Conservation (phyloP, 352 stramenopile species). For the Pythium brassicae region DNA sequence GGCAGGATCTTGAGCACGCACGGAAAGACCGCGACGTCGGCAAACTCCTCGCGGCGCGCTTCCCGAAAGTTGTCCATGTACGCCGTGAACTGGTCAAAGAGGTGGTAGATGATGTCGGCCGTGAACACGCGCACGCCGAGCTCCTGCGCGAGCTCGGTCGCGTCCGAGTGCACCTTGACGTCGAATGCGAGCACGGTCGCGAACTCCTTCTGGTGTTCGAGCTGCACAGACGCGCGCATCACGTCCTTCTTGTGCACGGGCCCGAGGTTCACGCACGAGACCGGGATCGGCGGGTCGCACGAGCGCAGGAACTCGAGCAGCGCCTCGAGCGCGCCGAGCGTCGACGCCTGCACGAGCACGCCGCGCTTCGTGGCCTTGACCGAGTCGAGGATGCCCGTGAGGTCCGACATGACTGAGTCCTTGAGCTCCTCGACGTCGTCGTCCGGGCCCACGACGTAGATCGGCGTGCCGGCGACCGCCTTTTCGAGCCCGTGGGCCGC, state of each 20-base stretch:
- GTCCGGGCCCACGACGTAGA: slow-evolving; percentile 95
- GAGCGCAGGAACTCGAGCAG: slow-evolving; percentile 97
- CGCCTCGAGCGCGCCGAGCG: slow-evolving; percentile 97
- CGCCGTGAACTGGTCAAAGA: slow-evolving; percentile 98
- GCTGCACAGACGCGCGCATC: slow-evolving; percentile 97
- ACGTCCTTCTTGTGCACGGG: slow-evolving; percentile 99
- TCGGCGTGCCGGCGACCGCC: slow-evolving; percentile 96
- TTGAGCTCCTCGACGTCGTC: slow-evolving; percentile 99
- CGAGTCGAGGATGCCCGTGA: slow-evolving; percentile 93
- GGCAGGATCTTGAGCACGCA: slow-evolving; percentile 97
- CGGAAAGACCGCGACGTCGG: slow-evolving; percentile 91
- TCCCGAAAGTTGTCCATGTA: slow-evolving; percentile 96
- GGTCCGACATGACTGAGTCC: slow-evolving; percentile 95
- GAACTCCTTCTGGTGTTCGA: slow-evolving; percentile 97
- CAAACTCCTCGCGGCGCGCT: slow-evolving; percentile 89
- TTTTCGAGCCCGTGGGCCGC: slow-evolving; percentile 96
- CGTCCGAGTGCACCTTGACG: slow-evolving; percentile 95
- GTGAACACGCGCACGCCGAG: slow-evolving; percentile 98
- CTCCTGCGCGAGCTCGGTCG: slow-evolving; percentile 86
- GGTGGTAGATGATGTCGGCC: slow-evolving; percentile 99
- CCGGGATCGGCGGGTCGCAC: slow-evolving; percentile 92
- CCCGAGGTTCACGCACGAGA: slow-evolving; percentile 96
- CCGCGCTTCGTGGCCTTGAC: slow-evolving; percentile 95
- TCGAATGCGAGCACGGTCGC: slow-evolving; percentile 99
- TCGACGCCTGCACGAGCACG: slow-evolving; percentile 99